These are phyloP conservation scores for Knoxia roxburghii DNA, from an alignment of 257 asterid genomes.

Conservation along the genomic window DNA sequence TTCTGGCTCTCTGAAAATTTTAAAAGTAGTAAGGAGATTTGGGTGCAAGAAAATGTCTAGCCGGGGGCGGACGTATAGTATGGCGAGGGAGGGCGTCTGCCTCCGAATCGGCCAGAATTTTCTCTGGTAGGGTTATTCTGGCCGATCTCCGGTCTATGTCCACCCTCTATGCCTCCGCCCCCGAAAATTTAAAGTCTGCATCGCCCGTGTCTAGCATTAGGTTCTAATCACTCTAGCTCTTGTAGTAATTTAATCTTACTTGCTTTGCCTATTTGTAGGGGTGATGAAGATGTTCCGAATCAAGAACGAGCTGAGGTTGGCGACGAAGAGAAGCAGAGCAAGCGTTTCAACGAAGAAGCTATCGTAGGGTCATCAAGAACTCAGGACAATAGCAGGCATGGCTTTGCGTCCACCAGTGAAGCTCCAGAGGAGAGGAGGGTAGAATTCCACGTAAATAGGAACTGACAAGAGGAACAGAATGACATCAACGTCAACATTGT, in stretches of 20 bases:
- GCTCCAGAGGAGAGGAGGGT: slow-evolving; percentile 11
- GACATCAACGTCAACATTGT: slow-evolving; percentile 8
- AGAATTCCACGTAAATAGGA: slow-evolving; percentile 6
- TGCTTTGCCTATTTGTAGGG: slow-evolving; percentile 32
- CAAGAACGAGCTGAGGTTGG: slow-evolving; percentile 37
- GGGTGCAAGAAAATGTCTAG: no score
- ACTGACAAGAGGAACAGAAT: slow-evolving; percentile 1
- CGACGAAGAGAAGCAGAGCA: slow-evolving; percentile 48
- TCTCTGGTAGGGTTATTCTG: no score
- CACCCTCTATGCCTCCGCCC: no score
- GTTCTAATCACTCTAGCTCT: neutral
- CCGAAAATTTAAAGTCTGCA: no score
- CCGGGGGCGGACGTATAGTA: no score
- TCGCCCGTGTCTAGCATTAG: no score
- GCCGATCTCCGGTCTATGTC: no score
- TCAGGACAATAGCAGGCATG: slow-evolving; percentile 18
- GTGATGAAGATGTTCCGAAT: slow-evolving; percentile 40
- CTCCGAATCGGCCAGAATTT: no score
- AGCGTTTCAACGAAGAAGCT: slow-evolving; percentile 48
- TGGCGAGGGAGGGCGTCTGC: no score
- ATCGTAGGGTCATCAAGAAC: slow-evolving; percentile 22
- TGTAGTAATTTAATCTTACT: neutral
- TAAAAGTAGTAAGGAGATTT: no score
- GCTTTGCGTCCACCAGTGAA: slow-evolving; percentile 33
- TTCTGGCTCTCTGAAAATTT: no score